phyloP scores from a whole-genome alignment of 345 rosid genomes.

The Abelmoschus esculentus region DNA sequence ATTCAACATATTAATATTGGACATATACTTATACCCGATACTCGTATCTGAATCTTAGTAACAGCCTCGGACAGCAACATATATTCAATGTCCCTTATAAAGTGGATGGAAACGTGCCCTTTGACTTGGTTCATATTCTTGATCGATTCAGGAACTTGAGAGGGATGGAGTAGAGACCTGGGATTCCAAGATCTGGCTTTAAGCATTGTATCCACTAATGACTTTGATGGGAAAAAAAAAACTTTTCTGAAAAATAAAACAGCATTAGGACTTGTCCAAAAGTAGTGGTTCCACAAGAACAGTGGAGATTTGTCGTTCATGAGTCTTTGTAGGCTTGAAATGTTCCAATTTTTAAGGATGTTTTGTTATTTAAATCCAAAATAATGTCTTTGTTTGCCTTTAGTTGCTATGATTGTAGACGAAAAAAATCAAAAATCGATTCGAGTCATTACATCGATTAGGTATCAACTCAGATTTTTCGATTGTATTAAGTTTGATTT shows the following conservation, averaged over 20 bases:
- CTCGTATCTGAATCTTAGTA: too few relatives aligned
- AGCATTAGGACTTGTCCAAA: neutral
- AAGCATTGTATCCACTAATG: conserved; percentile 3
- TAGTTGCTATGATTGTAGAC: too few relatives aligned
- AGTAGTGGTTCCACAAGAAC: neutral
- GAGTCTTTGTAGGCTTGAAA: neutral
- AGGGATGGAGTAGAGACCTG: conserved; percentile 4
- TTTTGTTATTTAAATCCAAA: neutral
- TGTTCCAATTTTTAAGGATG: neutral
- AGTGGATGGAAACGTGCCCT: too few relatives aligned
- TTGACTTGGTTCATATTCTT: neutral
- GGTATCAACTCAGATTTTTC: too few relatives aligned
- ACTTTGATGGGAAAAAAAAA: neutral
- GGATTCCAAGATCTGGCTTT: conserved; percentile 1
- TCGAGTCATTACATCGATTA: too few relatives aligned
- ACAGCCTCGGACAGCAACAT: too few relatives aligned
- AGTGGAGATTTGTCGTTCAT: neutral
- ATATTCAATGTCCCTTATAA: too few relatives aligned
- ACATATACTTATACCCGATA: too few relatives aligned
- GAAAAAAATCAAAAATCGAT: too few relatives aligned
- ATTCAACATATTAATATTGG: too few relatives aligned
- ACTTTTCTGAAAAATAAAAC: neutral
- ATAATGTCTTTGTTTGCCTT: too few relatives aligned
- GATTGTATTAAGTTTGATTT: too few relatives aligned
- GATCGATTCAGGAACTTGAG: neutral